These are phyloP conservation scores for Pythium periplocum DNA, from an alignment of 352 stramenopile genomes.

Conservation along the genomic window DNA sequence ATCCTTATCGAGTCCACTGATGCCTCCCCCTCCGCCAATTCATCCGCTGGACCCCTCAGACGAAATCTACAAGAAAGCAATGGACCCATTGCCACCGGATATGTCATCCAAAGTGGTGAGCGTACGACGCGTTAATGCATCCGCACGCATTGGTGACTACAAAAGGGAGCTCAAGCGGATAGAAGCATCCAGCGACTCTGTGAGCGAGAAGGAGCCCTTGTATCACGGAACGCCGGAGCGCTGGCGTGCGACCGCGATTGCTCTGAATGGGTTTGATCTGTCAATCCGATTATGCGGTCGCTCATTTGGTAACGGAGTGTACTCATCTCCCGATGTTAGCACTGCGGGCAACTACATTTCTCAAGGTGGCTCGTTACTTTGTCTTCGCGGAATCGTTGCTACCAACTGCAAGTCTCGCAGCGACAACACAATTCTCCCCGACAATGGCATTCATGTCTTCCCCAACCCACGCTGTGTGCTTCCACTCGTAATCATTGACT, in stretches of 20 bases:
- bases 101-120: conserved; percentile 2
- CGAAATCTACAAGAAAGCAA: conserved; percentile 3
- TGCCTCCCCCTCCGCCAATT: conserved; percentile 5
- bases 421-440: conserved; percentile 11
- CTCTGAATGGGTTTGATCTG: conserved; percentile 19
- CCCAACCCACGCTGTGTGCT: conserved; percentile 14
- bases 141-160: conserved; percentile 1
- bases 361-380: conserved; percentile 8
- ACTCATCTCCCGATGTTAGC: not conserved
- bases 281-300: conserved; percentile 9
- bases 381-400: conserved; percentile 7
- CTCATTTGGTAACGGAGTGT: conserved; percentile 15
- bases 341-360: too few relatives aligned
- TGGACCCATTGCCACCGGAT: not conserved
- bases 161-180: not conserved
- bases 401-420: not conserved
- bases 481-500: conserved; percentile 17
- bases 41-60: not conserved
- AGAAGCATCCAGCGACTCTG: not conserved
- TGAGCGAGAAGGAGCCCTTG: conserved; percentile 3
- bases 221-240: conserved; percentile 22
- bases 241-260: conserved; percentile 20
- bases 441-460: conserved; percentile 13
- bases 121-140: conserved; percentile 6
- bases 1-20: conserved; percentile 1